Evolutionary conservation across 2,329 filamentous ascomycete species (phyloP), one percentile per base, ranked within the genome.

Genomic region (Aphanoascus verrucosus): DNA sequence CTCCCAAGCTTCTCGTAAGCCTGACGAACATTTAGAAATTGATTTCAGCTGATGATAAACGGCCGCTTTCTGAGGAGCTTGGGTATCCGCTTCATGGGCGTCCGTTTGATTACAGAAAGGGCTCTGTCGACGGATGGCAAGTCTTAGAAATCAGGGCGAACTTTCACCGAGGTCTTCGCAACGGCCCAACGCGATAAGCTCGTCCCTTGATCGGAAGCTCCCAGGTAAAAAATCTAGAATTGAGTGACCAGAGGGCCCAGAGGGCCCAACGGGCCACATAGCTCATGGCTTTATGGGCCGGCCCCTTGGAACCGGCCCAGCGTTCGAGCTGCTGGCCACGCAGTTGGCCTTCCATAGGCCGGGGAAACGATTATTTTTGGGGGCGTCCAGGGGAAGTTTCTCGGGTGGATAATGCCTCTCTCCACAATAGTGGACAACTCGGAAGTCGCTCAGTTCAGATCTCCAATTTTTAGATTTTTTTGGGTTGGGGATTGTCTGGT

Each of bases 381-480:
- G 23, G 44, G 14, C 51, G 19, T 42, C 31, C 28, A 47, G 44
- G 43, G 51, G 32, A 41, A 46, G 37, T 31, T 41, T 48, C 28
- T 17, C 28, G 20, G 38, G 38, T 44, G 40, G 40, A 43, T 32
- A 42, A 28, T 32, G 11, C 3, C 35, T 12, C 51, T 42, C 51
- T 34, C 41, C 44, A 48, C 51, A 52, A 38, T 45, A 52, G 49
- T 52, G 49, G 49, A 41, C 49, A 35, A 44, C 20, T 52, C 49
- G 49, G 32, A 52, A 45, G 40, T 52, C 44, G 50, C 50, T 52
- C 42, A 46, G n/a, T 45, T 15, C 50, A 48, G 44, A 53, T 48
- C 51, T 53, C 51, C 51, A 53, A 35, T 49, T 53, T 53, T 53
- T 53, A 35, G 38, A 43, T 48, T 53, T 53, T 53, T 49, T 12